Base-by-base conservation (phyloP, 805 yeast species). In the Candida germanica region DNA sequence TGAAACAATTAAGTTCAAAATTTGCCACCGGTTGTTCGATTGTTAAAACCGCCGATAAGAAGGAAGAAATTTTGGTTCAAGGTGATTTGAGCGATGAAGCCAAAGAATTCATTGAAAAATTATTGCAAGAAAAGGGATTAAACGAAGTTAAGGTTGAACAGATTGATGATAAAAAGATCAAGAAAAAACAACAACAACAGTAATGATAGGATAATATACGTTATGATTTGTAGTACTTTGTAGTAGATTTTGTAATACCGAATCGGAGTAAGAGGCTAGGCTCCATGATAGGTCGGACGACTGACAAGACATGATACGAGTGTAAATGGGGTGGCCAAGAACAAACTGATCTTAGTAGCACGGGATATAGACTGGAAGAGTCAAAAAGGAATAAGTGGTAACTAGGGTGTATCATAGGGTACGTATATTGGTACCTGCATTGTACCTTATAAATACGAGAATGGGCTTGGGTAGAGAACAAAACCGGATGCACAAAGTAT, bases 11-110 rank as follows among this genome's bases (percentile, higher is more conserved):
- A 61, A 93, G 97, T 0, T 82, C 93, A 23, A 87, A 85, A 59
- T 89, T 91, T 56, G 98, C 98, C 10, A 89, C 97, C 6, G 98
- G 98, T 34, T 91, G 96, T 19, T 80, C 93, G 15, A 95, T 89
- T 10, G 80, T 88, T 3, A 89, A 89, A 63, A 85, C 79, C 46
- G 88, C 80, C 3, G 98, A 89, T 47, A 89, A 89, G 64, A 86
- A 84, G 58, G 96, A 91, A 44, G 98, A 89, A 55, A 78, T 89
- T 38, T 76, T 87, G 40, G 83, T 89, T 41, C 97, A 89, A 66
- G 98, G 98, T 51, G 98, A 91, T 61, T 93, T 89, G 29, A 83
- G 88, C 39, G 96, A 88, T 47, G 95, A 83, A 51, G 93, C 88
- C 19, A 94, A 85, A 55, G 83, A 66, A 5, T 84, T 83, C 49